phyloP scores from a whole-genome alignment of 257 asterid species.

The Solanum dulcamara region DNA sequence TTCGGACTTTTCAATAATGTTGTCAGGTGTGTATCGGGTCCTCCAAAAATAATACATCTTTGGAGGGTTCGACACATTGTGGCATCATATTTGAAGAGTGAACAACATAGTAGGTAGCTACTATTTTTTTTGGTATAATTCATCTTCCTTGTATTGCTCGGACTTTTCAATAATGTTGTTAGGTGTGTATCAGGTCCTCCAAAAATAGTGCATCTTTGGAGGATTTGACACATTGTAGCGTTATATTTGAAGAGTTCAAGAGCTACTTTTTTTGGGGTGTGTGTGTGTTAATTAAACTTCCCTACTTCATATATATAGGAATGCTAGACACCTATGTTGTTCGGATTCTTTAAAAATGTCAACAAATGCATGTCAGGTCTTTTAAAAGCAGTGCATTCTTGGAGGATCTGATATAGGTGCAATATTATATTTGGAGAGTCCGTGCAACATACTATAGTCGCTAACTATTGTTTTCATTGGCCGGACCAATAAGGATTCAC shows the following conservation, averaged over 20 bases:
- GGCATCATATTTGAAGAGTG: not conserved
- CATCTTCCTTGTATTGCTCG: not conserved
- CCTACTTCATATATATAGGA: not conserved
- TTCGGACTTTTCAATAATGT: not conserved
- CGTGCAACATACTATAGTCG: not conserved
- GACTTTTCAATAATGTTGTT: not conserved
- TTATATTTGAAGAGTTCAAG: too few species aligned
- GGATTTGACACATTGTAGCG: too few species aligned
- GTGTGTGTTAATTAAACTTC: too few species aligned
- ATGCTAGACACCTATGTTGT: rapidly evolving
- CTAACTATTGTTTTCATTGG: not conserved
- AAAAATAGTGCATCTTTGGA: not conserved
- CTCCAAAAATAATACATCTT: not conserved
- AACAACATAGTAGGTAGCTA: too few species aligned
- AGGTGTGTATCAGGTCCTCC: not conserved
- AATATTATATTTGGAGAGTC: not conserved
- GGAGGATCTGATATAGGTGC: not conserved
- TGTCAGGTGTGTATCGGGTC: not conserved
- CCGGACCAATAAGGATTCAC: not conserved
- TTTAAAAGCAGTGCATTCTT: too few species aligned
- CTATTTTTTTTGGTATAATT: not conserved
- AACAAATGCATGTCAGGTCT: not conserved
- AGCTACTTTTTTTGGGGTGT: too few species aligned
- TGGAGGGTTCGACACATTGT: not conserved
- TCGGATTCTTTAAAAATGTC: not conserved